Evolutionary conservation across 2,329 filamentous ascomycete species (phyloP), one percentile per base, ranked within the genome.

Genomic region (Aaosphaeria pasadenensis): DNA sequence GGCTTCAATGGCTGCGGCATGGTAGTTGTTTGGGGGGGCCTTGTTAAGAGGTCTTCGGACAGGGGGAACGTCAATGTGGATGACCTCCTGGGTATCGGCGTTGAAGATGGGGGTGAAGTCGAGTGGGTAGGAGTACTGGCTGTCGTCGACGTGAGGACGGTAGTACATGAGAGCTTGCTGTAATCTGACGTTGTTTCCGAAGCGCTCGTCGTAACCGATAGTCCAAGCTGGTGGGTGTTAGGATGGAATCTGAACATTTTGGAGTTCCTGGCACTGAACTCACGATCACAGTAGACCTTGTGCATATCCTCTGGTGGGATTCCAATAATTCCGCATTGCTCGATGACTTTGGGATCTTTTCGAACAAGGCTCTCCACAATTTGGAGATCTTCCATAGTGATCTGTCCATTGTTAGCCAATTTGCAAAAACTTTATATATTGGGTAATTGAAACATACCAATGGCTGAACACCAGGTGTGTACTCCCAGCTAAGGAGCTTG

Each of bases 121-220:
- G 45, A 96, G 81, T 0, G 91, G 91, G 65, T 86, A 96, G 36
- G 88, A 87, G 71, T 96, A 96, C 73, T 96, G 91, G 69, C 83
- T 89, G 73, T 92, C 88, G 62, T 96, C 91, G 13, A 87, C 64
- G 58, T 92, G 79, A 4, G 91, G 91, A 11, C 91, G 85, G 71
- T 95, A 96, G 77, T 96, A 96, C 90, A 96, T 95, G 46, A 96
- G 77, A 2, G 90, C 91, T 73, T 96, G 91, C 72, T 96, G 91
- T 4, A 96, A 81, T 46, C 91, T 85, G 39, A 89, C 78, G 39
- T 77, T 77, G 66, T 75, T 92, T 52, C 91, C 91, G 61, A 91
- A 94, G 40, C 91, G 86, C 74, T 95, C 89, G 60, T 96, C 91
- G 66, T 90, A 95, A 43, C 91, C 91, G 70, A 96, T 95, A 1